These are phyloP conservation scores for Laguncularia racemosa DNA, from an alignment of 345 rosid genomes.

Conservation along the genomic window DNA sequence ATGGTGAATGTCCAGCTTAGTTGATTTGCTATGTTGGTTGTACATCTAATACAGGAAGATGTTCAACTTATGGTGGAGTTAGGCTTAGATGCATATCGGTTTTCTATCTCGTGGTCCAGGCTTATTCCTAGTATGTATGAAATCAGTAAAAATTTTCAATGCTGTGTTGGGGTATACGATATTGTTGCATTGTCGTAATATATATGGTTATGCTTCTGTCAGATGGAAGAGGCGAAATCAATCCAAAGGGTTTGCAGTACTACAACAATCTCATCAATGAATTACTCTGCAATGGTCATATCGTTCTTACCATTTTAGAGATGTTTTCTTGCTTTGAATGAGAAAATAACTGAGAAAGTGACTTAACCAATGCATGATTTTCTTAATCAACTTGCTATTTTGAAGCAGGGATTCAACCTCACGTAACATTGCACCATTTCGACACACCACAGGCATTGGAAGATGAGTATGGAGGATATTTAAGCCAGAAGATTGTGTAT, in stretches of 20 bases:
- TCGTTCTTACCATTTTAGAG: not conserved
- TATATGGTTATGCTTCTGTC: not conserved
- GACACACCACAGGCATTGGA: slow-evolving; percentile 41
- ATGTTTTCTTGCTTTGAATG: not conserved
- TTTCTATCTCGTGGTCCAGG: slow-evolving; percentile 21
- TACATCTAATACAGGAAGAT: slow-evolving; percentile 6
- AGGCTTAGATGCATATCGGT: slow-evolving; percentile 13
- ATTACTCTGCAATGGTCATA: slow-evolving; percentile 5
- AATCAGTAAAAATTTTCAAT: not conserved
- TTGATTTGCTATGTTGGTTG: too few species aligned
- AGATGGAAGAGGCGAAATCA: slow-evolving; percentile 12
- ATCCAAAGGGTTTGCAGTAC: slow-evolving; percentile 8
- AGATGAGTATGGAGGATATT: slow-evolving; percentile 36
- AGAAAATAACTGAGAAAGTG: not conserved
- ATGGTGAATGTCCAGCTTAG: not conserved
- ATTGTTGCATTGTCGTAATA: too few species aligned
- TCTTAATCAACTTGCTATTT: not conserved
- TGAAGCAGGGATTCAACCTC: slow-evolving; percentile 20
- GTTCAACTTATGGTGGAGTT: slow-evolving; percentile 10
- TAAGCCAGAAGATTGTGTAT: slow-evolving; percentile 25
- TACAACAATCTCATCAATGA: slow-evolving; percentile 15
- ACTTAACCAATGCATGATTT: not conserved
- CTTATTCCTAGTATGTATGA: slow-evolving; percentile 12
- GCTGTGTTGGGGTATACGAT: too few species aligned
- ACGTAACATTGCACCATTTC: slow-evolving; percentile 18